Evolutionary conservation across 176 grass and related monocot genomes (phyloP), one percentile per base, ranked within the genome.

Genomic region (Melocanna baccifera): DNA sequence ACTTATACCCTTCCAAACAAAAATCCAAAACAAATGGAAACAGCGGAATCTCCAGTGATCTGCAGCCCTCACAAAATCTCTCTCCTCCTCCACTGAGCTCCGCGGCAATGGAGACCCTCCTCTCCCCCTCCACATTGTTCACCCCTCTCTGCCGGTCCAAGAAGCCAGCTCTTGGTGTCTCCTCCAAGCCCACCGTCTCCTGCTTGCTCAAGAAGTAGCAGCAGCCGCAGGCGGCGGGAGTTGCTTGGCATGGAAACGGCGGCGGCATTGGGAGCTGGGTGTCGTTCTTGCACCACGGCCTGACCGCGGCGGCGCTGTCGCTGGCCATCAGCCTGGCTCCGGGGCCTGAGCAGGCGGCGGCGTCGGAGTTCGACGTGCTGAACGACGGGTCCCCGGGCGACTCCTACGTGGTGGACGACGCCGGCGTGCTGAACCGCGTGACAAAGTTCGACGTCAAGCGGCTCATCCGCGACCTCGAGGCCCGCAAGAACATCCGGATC

Each of bases 301-400:
- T 99, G 34, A 90, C 96, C 0, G 90, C 88, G 0, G 88, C 88
- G 6, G 96, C 96, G 62, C 86, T 99, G 68, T 89, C 96, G 34
- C 81, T 99, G 18, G 96, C 91, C 30, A 84, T 99, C 66, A 92
- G 84, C 86, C 75, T 99, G 15, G 83, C 83, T 42, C 96, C 96
- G 0, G 88, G 67, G 48, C 89, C 92, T 15, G 71, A 67, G 12
- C 92, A 89, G 18, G 92, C 81, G 7, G 67, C 41, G 3, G 96
- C 93, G 37, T 94, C 96, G 22, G 96, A 99, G 91, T 99, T 96
- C 83, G 88, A 99, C 69, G 96, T 99, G 85, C 83, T 99, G 18
- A 96, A 75, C 77, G 93, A 83, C 58, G 93, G 93, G 3, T 88
- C 96, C 15, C 93, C 96, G 5, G 87, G 59, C 1, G 93, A 99